phyloP scores from a whole-genome alignment of 2,329 filamentous ascomycete genomes.

The Biscogniauxia sp. region DNA sequence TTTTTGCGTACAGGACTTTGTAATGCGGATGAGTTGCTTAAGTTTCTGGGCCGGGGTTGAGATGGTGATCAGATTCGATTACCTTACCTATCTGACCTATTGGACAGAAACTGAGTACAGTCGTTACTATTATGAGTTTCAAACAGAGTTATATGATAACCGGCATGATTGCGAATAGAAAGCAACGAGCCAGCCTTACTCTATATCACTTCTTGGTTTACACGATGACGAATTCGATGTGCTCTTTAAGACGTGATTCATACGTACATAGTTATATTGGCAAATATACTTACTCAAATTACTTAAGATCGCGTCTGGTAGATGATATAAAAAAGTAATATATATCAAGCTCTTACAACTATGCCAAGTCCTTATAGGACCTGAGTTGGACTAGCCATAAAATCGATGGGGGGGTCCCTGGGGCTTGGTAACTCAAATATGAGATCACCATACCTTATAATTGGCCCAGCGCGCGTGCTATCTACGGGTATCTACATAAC shows the following conservation, averaged over 20 bases:
- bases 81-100: neutral
- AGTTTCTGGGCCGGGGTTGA: neutral
- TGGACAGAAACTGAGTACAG: neutral
- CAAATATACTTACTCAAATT: too few species aligned
- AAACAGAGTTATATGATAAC: neutral
- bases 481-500: neutral
- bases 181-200: neutral
- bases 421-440: neutral
- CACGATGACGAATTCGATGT: too few species aligned
- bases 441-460: neutral
- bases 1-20: neutral
- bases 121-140: neutral
- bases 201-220: too few species aligned
- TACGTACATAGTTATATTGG: too few species aligned
- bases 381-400: neutral
- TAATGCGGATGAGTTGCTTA: neutral
- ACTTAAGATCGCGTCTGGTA: too few species aligned
- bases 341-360: too few species aligned
- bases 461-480: neutral
- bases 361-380: neutral
- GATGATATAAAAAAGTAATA: too few species aligned
- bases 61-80: neutral
- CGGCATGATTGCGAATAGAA: neutral
- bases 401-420: neutral
- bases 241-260: too few species aligned